Evolutionary conservation across 148 eudicot species (phyloP), one percentile per base, ranked within the genome.

Genomic region (Fagopyrum esculentum): DNA sequence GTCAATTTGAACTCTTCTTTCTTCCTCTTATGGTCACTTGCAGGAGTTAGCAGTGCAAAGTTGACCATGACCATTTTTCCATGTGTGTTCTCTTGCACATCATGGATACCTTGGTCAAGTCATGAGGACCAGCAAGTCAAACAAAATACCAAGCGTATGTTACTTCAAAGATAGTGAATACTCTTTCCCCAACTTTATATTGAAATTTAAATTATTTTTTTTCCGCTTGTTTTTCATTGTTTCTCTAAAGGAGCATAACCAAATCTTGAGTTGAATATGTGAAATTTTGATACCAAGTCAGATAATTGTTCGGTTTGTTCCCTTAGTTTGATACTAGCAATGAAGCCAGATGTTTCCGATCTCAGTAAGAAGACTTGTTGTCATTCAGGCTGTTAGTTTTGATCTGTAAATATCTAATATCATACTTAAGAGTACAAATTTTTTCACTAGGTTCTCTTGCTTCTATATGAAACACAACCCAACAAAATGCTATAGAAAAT

Each of bases 291-390:
- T 78, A 77, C n/a, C 84, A 82, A 86, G 82, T 78, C 83, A 43
- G 97, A 93, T 81, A 94, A 93, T n/a, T n/a, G n/a, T n/a, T n/a
- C n/a, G n/a, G n/a, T n/a, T 77, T 89, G 94, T 81, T 93, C 84
- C 77, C 92, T 93, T 81, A 94, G 98, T 73, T 81, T 93, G 86
- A 86, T 90, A 35, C 82, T 93, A 87, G 98, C 89, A 26, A 89
- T 93, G 78, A 89, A 90, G 60, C 91, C 97, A 60, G 85, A 86
- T 84, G 87, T 80, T 78, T 80, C 98, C 63, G 77, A 78, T 76
- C 71, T 83, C 77, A 92, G 98, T 93, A 84, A 74, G 74, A 69
- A 45, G 73, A 44, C 35, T 30, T 1, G 35, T 30, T 30, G 1
- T 30, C 35, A 30, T 30, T 30, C 35, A 30, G 35, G 35, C 35